Base-by-base conservation (phyloP, 176 grass and related monocot genomes). In the Cenchrus americanus region DNA sequence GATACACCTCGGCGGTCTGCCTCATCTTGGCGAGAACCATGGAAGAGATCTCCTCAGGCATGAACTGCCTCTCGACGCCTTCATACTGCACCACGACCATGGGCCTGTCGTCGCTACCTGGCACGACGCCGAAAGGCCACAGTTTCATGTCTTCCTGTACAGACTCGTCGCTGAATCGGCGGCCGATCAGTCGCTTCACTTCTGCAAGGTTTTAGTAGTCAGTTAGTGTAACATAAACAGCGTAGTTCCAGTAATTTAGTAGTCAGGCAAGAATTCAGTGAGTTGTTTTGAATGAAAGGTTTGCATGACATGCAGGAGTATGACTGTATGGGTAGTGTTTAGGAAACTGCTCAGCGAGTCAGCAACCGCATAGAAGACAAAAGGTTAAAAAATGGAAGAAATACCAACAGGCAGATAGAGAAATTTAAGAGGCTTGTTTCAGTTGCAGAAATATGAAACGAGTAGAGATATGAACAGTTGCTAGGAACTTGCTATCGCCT, bases 21-120 rank as follows among this genome's bases (percentile, higher is more conserved):
- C 78, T 88, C 88, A 94, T 90, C 75, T 91, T 94, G 23, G 14
- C 75, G 18, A 94, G 79, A 7, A 94, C 79, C 92, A 94, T 91
- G 74, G 92, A 86, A 30, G 73, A 88, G 14, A 94, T 94, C 82
- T 94, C 88, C 74, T 94, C 88, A 10, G 92, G 27, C 0, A 68
- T 14, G 41, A 90, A 94, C 19, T 86, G 53, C 46, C 79, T 94
- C 84, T 85, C 81, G 32, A 79, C 76, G 30, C 86, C 86, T 53
- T 88, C 86, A 69, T 80, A 91, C 23, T 83, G 42, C 10, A 94
- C 82, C 10, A 84, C 54, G n/a, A 94, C 80, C 82, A 77, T 86
- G 7, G 92, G 92, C 75, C 85, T 80, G 79, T 88, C 88, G 14
- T 80, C 79, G 7, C 52, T 19, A 10, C 85, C 82, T 0, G 77